These are phyloP conservation scores for Cyclostephanos invisitatus DNA, from an alignment of 108 stramenopile genomes.

Conservation along the genomic window DNA sequence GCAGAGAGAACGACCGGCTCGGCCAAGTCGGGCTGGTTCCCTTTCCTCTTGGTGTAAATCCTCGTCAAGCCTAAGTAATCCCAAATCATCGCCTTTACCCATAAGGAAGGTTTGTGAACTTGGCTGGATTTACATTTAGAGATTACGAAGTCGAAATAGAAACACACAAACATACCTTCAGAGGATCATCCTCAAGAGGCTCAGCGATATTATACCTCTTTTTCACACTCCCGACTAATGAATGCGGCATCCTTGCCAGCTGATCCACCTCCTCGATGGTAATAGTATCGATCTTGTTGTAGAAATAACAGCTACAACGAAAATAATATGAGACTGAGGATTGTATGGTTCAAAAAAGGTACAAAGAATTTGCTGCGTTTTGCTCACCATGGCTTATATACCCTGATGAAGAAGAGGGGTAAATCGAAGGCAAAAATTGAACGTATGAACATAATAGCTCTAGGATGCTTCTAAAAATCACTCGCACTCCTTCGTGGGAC, in stretches of 20 bases:
- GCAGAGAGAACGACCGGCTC: constrained; percentile 97
- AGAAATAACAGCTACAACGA: constrained; percentile 79
- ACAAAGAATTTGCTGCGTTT: not conserved
- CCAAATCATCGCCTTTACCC: constrained; percentile 86
- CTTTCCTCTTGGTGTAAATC: constrained; percentile 97
- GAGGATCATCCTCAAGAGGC: constrained; percentile 72
- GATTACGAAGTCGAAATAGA: not conserved
- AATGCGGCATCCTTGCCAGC: constrained; percentile 94
- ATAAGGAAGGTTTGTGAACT: constrained; percentile 12
- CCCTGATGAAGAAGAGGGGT: constrained; percentile 12
- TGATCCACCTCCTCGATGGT: constrained; percentile 98
- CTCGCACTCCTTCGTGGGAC: too few species aligned
- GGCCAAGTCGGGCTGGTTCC: constrained; percentile 90
- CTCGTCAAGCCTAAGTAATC: constrained; percentile 95
- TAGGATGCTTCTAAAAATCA: not conserved
- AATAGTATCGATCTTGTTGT: constrained; percentile 99
- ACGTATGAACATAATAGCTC: constrained; percentile 70
- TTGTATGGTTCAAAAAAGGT: not conserved
- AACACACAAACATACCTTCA: constrained; percentile 28
- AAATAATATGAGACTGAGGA: not conserved
- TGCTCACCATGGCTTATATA: constrained; percentile 87
- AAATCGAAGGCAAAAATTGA: not conserved
- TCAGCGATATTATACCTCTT: constrained; percentile 85
- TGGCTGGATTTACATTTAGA: not conserved
- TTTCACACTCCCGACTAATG: constrained; percentile 90